Evolutionary conservation across 768 basidiomycete species (phyloP), one percentile per base, ranked within the genome.

Genomic region (Epithele typhae): DNA sequence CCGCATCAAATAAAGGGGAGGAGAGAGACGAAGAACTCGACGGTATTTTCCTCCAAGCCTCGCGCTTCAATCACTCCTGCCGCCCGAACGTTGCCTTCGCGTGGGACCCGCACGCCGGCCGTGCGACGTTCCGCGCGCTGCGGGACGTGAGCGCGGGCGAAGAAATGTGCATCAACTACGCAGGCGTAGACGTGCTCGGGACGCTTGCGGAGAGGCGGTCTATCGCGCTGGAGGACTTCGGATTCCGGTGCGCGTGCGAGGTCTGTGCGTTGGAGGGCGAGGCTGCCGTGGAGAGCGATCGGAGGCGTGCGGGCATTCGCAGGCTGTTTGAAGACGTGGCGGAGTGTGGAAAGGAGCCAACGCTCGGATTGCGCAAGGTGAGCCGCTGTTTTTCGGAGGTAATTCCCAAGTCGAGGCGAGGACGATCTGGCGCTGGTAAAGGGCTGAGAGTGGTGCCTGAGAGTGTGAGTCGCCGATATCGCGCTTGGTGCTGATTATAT

Each of bases 21-120:
- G 35, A 36, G 18, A 17, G 37, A 40, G 15, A 12, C 7, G 18
- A 23, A 35, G 32, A 43, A 14, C 8, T 30, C 14, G 42, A 43
- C 32, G 64, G 63, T 11, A 36, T 65, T 15, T 65, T 65, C 54
- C 49, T 64, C n/a, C 43, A 51, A 32, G 59, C 53, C 1, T 53
- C 63, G 15, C 55, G 61, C 21, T 55, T 65, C 35, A 65, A 65
- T 43, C 59, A 58, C 30, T 61, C 63, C n/a, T 65, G 64, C 45
- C 48, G 52, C 22, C 62, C 64, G 8, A 65, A 65, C 51, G 48
- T 62, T 30, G 54, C 45, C 36, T 55, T 53, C 17, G 41, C 36
- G 19, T 65, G 64, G 64, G 59, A 64, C 39, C 40, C 47, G 12
- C 36, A 45, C 18, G 40, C 41, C 22, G 49, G 51, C 17, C 46